Evolutionary conservation across 352 stramenopile genomes (phyloP).

Genomic region (Phytopythium boreale): DNA sequence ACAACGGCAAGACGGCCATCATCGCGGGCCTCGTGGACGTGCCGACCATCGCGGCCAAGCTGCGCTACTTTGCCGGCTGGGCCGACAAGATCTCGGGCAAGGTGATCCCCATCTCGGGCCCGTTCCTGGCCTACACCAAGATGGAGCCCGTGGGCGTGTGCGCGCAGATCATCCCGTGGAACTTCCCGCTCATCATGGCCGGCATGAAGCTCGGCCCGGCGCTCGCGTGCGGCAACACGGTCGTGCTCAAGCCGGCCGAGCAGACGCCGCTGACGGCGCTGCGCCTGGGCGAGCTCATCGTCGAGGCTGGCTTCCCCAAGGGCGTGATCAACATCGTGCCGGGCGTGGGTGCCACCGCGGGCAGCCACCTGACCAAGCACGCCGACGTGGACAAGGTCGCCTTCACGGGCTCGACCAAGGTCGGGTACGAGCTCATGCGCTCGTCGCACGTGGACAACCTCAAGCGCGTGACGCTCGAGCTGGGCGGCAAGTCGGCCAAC

Average conservation of each 20-base stretch:
- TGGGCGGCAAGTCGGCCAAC: slow-evolving; percentile 72
- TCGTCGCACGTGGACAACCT: slow-evolving; percentile 54
- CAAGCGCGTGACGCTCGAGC: slow-evolving; percentile 69
- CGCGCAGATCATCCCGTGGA: slow-evolving; percentile 93
- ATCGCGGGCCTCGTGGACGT: slow-evolving; percentile 84
- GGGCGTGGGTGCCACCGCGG: slow-evolving; percentile 34
- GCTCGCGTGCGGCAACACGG: slow-evolving; percentile 88
- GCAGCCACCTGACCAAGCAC: slow-evolving; percentile 36
- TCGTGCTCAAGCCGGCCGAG: slow-evolving; percentile 93
- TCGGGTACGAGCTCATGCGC: slow-evolving; percentile 59
- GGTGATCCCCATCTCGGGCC: slow-evolving; percentile 50
- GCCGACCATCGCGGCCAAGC: slow-evolving; percentile 68
- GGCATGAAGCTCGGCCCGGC: slow-evolving; percentile 90
- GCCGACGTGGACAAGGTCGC: slow-evolving; percentile 71
- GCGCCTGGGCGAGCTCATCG: slow-evolving; percentile 68
- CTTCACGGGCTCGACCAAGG: slow-evolving; percentile 69
- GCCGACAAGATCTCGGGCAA: slow-evolving; percentile 77
- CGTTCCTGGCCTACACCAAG: slow-evolving; percentile 60
- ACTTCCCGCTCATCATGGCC: slow-evolving; percentile 96
- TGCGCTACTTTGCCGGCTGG: slow-evolving; percentile 94
- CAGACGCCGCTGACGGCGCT: slow-evolving; percentile 92
- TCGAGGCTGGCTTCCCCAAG: slow-evolving; percentile 65
- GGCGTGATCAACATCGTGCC: slow-evolving; percentile 85
- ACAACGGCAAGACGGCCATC: slow-evolving; percentile 92
- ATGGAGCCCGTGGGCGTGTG: slow-evolving; percentile 82